Evolutionary conservation across 768 basidiomycete genomes (phyloP), one percentile per base, ranked within the genome.

Genomic region (Leucocoprinus leucothites): DNA sequence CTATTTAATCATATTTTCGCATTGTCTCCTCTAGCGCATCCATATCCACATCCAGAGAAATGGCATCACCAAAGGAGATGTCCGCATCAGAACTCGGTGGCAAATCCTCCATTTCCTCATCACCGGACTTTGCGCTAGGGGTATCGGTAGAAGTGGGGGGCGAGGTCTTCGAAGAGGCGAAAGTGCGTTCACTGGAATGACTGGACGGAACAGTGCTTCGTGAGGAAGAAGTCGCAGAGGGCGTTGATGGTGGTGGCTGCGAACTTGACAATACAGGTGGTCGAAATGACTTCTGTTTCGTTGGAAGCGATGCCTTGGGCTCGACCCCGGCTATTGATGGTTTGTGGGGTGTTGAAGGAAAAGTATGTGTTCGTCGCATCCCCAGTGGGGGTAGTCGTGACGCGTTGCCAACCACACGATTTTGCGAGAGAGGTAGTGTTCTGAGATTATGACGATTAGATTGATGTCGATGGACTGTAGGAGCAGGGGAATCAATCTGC

Each of bases 331-430:
- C 22, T 9, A 53, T 51, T 28, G 52, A 36, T 31, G 63, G 51
- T 11, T 59, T 54, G 11, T 61, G 57, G 1, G 58, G 25, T 7
- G 52, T 22, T 5, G 56, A 45, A 9, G 68, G 60, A 7, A 59
- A 56, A 1, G 68, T 67, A 48, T 64, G 63, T 1, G 65, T 65
- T 14, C 74, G 67, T n/a, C 73, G 70, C 74, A 76, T 76, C 38
- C 74, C 74, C 13, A 76, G 63, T 19, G 57, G 56, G 4, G 72
- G 74, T 0, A 70, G 71, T 9, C 67, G 67, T 6, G 61, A 57
- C 5, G 64, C 14, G 7, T 25, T 26, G 25, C 44, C 24, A 19
- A 8, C 16, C 7, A 16, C 25, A 13, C 9, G 41, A 31, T 41
- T 21, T 40, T 53, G 52, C 2, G 52, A 47, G 11, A 53, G 24